These are phyloP conservation scores for Botrytis sinoallii DNA, from an alignment of 2,329 filamentous ascomycete genomes.

Conservation along the genomic window DNA sequence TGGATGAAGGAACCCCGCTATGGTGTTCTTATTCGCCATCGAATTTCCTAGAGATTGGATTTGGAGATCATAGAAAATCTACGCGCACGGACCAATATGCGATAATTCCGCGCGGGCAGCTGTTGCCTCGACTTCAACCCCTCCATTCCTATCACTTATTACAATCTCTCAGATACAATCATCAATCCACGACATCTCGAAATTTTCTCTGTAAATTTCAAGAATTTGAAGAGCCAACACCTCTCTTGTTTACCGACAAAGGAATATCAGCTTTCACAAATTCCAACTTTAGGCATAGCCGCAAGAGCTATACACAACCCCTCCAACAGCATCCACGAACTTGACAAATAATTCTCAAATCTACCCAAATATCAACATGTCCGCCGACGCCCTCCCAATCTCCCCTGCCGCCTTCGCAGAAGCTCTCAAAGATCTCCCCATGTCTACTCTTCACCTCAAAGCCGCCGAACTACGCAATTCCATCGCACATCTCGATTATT, in stretches of 20 bases:
- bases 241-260: neutral
- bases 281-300: neutral
- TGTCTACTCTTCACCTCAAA: constrained; percentile 65
- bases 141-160: constrained; percentile 5
- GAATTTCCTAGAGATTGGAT: neutral
- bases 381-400: constrained; percentile 61
- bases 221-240: neutral
- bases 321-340: neutral
- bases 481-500: constrained; percentile 69
- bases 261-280: neutral
- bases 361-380: constrained; percentile 46
- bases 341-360: neutral
- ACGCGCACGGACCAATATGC: neutral
- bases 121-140: constrained; percentile 14
- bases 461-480: constrained; percentile 72
- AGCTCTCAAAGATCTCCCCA: constrained; percentile 64
- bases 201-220: neutral
- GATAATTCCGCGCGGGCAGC: constrained; percentile 12
- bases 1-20: neutral
- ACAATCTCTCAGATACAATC: neutral
- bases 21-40: neutral
- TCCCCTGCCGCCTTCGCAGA: constrained; percentile 59
- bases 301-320: neutral
- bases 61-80: neutral
- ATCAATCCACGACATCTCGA: neutral